Conservation (phyloP, 202 grass and related monocot species). For the Digitaria exilis region DNA sequence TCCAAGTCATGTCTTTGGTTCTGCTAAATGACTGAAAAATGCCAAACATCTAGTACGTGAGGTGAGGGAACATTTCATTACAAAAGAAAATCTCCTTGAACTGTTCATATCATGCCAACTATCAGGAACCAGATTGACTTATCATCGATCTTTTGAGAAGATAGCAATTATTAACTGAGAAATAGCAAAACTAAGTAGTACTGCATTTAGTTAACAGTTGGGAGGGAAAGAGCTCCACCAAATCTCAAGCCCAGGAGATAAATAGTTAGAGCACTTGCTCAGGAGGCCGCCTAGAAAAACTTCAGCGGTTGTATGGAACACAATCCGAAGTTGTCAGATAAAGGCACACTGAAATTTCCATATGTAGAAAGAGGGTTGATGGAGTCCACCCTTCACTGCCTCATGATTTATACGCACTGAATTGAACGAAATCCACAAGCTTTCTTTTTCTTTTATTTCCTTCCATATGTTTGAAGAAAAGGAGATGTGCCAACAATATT, state of each 20-base stretch:
- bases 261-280: constrained; percentile 41
- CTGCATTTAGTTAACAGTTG: constrained; percentile 51
- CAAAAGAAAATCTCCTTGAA: constrained; percentile 43
- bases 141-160: constrained; percentile 29
- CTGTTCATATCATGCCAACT: constrained; percentile 35
- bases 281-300: constrained; percentile 50
- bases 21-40: constrained; percentile 86
- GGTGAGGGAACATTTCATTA: constrained; percentile 53
- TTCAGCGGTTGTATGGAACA: constrained; percentile 17
- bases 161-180: constrained; percentile 42
- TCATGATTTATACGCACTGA: constrained; percentile 23
- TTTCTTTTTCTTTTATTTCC: constrained; percentile 29
- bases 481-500: constrained; percentile 20
- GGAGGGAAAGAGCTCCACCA: constrained; percentile 68
- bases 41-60: constrained; percentile 56
- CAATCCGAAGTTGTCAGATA: constrained; percentile 31
- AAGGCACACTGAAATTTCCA: constrained; percentile 28
- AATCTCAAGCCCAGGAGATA: constrained; percentile 47
- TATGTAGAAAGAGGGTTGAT: constrained; percentile 1
- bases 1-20: constrained; percentile 80
- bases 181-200: constrained; percentile 37
- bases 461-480: constrained; percentile 34
- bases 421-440: constrained; percentile 47
- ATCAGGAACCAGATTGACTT: constrained; percentile 44
- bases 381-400: constrained; percentile 15